phyloP scores from a whole-genome alignment of 1,139 yeast species.

The Suhomyces yuchorum region DNA sequence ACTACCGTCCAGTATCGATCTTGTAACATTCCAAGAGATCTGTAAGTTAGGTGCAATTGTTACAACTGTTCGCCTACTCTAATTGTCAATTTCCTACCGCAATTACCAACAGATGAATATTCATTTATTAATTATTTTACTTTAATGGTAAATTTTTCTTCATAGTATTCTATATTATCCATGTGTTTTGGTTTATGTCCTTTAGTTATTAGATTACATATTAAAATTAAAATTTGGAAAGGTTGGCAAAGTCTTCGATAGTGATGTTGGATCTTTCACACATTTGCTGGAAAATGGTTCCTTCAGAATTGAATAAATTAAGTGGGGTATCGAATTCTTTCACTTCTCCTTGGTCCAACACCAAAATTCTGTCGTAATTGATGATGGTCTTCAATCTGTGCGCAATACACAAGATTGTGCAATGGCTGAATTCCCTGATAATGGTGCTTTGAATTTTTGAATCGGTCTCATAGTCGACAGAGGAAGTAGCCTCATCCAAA shows the following conservation, averaged over 20 bases:
- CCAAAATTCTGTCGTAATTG: conserved; percentile 65
- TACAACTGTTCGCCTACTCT: too few relatives aligned
- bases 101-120: not conserved
- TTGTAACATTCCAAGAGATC: too few relatives aligned
- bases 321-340: conserved; percentile 61
- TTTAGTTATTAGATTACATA: not conserved
- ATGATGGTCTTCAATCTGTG: conserved; percentile 73
- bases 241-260: conserved; percentile 16
- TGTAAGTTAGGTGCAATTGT: too few relatives aligned
- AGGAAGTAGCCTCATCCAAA: conserved; percentile 81
- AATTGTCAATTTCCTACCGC: too few relatives aligned
- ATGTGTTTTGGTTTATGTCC: not conserved
- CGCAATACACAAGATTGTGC: conserved; percentile 79
- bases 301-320: conserved; percentile 41
- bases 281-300: conserved; percentile 45
- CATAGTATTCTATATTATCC: not conserved
- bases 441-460: conserved; percentile 68
- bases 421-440: conserved; percentile 56
- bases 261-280: conserved; percentile 39
- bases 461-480: conserved; percentile 80
- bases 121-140: too few relatives aligned
- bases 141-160: not conserved
- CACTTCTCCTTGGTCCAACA: conserved; percentile 63
- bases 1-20: too few relatives aligned
- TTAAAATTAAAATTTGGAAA: not conserved